Conservation (phyloP, 495 filamentous ascomycete genomes). For the Annulohypoxylon stygium region DNA sequence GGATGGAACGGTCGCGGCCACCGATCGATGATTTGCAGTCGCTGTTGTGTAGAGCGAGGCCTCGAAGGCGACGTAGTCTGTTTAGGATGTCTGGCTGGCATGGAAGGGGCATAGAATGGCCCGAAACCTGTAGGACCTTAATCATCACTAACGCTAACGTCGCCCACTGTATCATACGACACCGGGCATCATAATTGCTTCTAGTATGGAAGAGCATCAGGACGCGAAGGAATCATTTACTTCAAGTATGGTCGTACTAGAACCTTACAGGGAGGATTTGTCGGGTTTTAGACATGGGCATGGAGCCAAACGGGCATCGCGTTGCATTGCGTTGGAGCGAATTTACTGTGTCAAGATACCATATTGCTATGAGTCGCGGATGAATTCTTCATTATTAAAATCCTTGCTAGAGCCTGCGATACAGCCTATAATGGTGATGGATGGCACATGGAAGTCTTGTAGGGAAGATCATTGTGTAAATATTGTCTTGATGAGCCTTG, state of each 20-base stretch:
- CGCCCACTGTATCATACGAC: neutral
- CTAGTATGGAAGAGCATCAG: neutral
- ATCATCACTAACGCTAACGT: neutral
- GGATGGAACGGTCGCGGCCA: slow-evolving; percentile 55
- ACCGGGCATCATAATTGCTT: neutral
- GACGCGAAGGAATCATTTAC: neutral
- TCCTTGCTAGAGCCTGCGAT: neutral
- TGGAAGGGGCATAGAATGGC: slow-evolving; percentile 53
- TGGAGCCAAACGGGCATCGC: slow-evolving; percentile 23
- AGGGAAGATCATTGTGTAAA: slow-evolving; percentile 1
- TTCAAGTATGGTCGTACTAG: neutral
- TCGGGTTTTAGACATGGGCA: slow-evolving; percentile 16
- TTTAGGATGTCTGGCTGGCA: slow-evolving; percentile 58
- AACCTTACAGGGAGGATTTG: slow-evolving; percentile 9
- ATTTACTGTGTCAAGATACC: slow-evolving; percentile 32
- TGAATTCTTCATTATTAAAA: slow-evolving; percentile 18
- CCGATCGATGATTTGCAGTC: slow-evolving; percentile 58
- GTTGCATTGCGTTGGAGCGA: slow-evolving; percentile 27
- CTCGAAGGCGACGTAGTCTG: slow-evolving; percentile 62
- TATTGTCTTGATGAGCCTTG: neutral
- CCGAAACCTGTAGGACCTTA: neutral
- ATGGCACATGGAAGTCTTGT: neutral
- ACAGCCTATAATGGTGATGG: slow-evolving; percentile 4
- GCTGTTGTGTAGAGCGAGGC: slow-evolving; percentile 62
- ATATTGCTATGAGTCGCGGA: slow-evolving; percentile 9